Evolutionary conservation across 2,329 filamentous ascomycete genomes (phyloP).

Genomic region (Aspergillus clavatus): DNA sequence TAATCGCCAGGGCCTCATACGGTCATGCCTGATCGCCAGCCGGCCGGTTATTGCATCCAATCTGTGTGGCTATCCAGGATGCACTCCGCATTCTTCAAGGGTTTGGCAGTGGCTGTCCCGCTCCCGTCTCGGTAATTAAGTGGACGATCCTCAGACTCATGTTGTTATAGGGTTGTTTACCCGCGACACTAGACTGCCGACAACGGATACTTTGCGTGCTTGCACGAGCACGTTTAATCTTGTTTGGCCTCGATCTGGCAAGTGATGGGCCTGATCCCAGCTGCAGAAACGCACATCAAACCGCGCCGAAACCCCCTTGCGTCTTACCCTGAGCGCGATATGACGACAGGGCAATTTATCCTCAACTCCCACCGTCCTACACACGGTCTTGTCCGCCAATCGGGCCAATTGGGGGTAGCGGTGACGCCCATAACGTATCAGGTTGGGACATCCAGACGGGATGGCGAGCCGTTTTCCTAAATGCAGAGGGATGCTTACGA

Average conservation of each 20-base stretch:
- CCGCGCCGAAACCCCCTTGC: not conserved
- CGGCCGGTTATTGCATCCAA: too few species aligned
- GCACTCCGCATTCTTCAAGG: not conserved
- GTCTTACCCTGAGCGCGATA: not conserved
- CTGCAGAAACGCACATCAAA: not conserved
- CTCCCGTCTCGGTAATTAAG: not conserved
- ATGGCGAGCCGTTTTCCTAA: not conserved
- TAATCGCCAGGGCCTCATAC: too few species aligned
- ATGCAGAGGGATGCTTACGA: not conserved
- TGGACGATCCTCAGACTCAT: not conserved
- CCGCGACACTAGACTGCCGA: not conserved
- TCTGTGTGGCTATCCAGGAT: too few species aligned
- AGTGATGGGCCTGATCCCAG: not conserved
- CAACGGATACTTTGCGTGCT: not conserved
- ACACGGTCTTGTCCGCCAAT: not conserved
- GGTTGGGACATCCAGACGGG: not conserved
- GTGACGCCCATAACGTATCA: not conserved
- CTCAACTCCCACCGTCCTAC: not conserved
- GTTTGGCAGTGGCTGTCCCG: not conserved
- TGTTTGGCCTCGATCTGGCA: not conserved
- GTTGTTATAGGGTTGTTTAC: not conserved
- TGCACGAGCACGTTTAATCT: too few species aligned
- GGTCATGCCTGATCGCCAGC: too few species aligned
- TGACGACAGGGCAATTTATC: not conserved
- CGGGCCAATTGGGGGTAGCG: not conserved